Conservation (phyloP, 108 stramenopile genomes). For the Mediolabrus comicus region DNA sequence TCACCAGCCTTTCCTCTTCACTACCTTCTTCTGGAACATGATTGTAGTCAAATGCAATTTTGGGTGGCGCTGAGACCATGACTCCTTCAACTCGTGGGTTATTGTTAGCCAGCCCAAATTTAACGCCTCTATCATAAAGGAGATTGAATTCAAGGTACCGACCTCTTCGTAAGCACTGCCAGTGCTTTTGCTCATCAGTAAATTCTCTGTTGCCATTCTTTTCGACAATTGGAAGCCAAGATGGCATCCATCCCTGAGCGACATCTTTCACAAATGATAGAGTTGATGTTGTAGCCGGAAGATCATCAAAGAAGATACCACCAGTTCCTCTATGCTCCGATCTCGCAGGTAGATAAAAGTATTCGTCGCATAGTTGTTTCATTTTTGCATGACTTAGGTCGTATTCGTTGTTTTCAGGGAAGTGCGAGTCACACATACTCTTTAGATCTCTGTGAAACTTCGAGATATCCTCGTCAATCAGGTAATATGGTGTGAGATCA, state of each 20-base stretch:
- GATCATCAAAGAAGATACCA: slow-evolving; percentile 95
- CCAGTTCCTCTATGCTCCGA: slow-evolving; percentile 93
- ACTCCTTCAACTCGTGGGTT: slow-evolving; percentile 89
- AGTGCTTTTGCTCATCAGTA: slow-evolving; percentile 78
- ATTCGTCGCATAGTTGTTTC: slow-evolving; percentile 87
- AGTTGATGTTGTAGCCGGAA: slow-evolving; percentile 50
- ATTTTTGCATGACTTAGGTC: slow-evolving; percentile 55
- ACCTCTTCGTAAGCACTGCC: slow-evolving; percentile 70
- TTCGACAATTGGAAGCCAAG: slow-evolving; percentile 83
- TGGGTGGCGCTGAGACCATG: slow-evolving; percentile 88
- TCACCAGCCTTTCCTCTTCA: slow-evolving; percentile 70
- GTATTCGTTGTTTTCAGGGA: slow-evolving; percentile 47
- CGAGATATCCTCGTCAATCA: slow-evolving; percentile 81
- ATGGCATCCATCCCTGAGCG: slow-evolving; percentile 87
- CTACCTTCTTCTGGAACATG: slow-evolving; percentile 65
- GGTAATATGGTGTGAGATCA: slow-evolving; percentile 92
- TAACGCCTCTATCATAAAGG: slow-evolving; percentile 88
- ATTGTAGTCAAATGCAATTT: slow-evolving; percentile 88
- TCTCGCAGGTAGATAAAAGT: slow-evolving; percentile 92
- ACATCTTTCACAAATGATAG: slow-evolving; percentile 74
- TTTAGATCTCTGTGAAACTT: slow-evolving; percentile 72
- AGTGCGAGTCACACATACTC: slow-evolving; percentile 60
- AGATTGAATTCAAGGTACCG: slow-evolving; percentile 88
- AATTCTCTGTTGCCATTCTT: slow-evolving; percentile 48
- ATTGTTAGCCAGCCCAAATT: slow-evolving; percentile 81